phyloP scores from a whole-genome alignment of 495 filamentous ascomycete genomes.

The Lasiosphaeria miniovina region DNA sequence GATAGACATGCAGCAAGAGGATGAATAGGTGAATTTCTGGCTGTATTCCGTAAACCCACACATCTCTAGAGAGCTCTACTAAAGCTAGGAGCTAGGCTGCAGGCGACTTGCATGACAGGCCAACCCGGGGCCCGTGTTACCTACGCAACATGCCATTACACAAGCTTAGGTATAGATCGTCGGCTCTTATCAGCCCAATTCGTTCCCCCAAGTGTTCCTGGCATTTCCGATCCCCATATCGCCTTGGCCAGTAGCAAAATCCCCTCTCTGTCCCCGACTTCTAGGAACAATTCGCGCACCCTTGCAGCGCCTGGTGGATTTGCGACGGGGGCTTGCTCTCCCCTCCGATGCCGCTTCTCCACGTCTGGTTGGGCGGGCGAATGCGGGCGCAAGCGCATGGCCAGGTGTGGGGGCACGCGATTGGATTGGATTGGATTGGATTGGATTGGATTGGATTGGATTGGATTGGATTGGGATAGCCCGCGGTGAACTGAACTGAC shows the following conservation, averaged over 20 bases:
- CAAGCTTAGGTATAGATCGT: too few relatives aligned
- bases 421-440: background rate
- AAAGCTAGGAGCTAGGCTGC: too few relatives aligned
- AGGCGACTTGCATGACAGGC: too few relatives aligned
- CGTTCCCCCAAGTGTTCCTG: too few relatives aligned
- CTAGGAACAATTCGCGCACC: background rate
- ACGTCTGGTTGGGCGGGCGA: background rate
- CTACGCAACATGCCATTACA: too few relatives aligned
- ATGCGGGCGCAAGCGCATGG: background rate
- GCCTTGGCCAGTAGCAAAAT: background rate
- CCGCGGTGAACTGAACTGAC: slow-evolving; percentile 7
- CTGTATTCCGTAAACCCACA: too few relatives aligned
- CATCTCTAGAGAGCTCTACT: too few relatives aligned
- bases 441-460: background rate
- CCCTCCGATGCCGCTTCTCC: slow-evolving; percentile 23
- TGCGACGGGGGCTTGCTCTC: background rate
- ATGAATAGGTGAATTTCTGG: too few relatives aligned
- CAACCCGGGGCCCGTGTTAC: too few relatives aligned
- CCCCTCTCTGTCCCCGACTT: background rate
- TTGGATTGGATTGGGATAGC: background rate
- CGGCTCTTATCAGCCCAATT: too few relatives aligned
- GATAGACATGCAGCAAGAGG: too few relatives aligned
- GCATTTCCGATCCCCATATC: background rate
- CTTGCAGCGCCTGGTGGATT: background rate
- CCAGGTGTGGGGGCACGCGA: background rate